Evolutionary conservation across 768 basidiomycete species (phyloP).

Genomic region (Agrocybe praecox): DNA sequence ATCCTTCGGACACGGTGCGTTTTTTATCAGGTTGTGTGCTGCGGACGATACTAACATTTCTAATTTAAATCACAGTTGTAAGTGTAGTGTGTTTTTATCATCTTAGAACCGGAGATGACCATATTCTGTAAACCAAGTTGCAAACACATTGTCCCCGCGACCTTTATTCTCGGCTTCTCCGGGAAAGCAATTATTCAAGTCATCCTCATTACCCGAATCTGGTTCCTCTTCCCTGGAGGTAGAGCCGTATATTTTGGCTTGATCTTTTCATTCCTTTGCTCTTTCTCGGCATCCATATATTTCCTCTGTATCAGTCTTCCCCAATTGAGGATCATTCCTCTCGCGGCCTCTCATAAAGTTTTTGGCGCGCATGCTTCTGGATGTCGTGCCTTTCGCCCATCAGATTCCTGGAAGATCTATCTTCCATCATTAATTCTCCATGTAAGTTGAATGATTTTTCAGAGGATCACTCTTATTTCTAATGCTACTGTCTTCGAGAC

Average conservation of each 20-base stretch:
- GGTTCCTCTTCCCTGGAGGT: constrained; percentile 41
- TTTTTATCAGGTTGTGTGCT: no score
- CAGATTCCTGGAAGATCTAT: constrained; percentile 34
- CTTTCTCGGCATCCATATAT: constrained; percentile 29
- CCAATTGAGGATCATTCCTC: constrained; percentile 1
- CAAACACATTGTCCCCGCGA: background rate
- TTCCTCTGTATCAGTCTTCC: constrained; percentile 21
- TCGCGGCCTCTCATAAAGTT: background rate
- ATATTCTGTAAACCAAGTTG: background rate
- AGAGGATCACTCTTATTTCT: background rate
- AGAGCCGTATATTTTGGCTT: constrained; percentile 26
- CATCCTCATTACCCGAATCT: constrained; percentile 40
- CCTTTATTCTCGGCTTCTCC: background rate
- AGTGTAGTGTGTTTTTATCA: no score
- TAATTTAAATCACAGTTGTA: no score
- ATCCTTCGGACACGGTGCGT: no score
- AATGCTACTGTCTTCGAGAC: no score
- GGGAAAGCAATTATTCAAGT: constrained; percentile 19
- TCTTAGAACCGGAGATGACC: no score
- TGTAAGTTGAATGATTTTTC: no score
- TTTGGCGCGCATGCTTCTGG: constrained; percentile 20
- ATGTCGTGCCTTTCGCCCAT: constrained; percentile 33
- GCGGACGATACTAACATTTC: no score
- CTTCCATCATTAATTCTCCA: constrained; percentile 39
- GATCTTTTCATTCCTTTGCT: constrained; percentile 27